Evolutionary conservation across 805 yeast species (phyloP), one percentile per base, ranked within the genome.

Genomic region (Ogataea paradorogensis): DNA sequence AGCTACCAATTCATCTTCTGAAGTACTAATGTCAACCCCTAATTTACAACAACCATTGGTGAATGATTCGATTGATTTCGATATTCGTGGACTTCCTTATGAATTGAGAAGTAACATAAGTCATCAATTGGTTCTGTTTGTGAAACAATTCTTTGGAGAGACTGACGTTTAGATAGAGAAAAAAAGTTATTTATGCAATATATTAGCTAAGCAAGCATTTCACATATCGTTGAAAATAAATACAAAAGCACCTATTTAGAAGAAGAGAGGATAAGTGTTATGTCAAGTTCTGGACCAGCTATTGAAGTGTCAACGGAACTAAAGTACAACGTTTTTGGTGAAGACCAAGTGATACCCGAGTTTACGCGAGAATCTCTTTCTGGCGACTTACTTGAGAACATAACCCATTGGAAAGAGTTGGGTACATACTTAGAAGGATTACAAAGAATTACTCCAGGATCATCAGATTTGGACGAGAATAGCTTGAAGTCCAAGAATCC

Each of bases 401-500:
- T 61, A 13, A 50, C 39, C 27, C 61, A 61, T 38, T 65, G 69
- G 69, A 62, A 59, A 45, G 69, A 64, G 27, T 44, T 65, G 9
- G 68, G 68, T 4, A 49, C 48, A 15, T 64, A 52, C 43, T 42
- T 65, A 16, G 66, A 63, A 22, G 52, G 61, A 13, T 36, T 62
- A 14, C 53, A 59, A 31, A 47, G 47, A 24, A 36, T 43, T 9
- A 32, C 38, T 3, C 37, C 45, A 5, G 43, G 38, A n/a, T 32
- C 46, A 4, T 46, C 55, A 8, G 35, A 30, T 13, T 27, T 43
- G 13, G 36, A 40, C 3, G 21, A 35, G 15, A 35, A 25, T 11
- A 26, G 35, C 7, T 32, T 15, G 4, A 48, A 44, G 14, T 46
- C 46, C 15, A 55, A 43, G 15, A 60, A 59, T 33, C 76, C 76